phyloP scores from a whole-genome alignment of 768 basidiomycete genomes.

The Lanmaoa rubissima region DNA sequence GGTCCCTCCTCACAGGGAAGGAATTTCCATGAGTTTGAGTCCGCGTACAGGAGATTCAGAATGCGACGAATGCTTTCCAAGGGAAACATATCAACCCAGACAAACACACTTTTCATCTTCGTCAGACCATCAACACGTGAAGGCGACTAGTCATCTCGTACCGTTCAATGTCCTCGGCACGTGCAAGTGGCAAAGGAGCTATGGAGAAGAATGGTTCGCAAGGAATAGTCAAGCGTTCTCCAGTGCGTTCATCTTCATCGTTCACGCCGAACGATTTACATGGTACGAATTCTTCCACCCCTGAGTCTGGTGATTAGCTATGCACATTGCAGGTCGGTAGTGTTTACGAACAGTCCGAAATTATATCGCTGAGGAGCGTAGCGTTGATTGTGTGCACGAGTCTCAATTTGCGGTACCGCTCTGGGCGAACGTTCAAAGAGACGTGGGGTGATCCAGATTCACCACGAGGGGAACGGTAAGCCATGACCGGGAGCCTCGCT shows the following conservation, averaged over 20 bases:
- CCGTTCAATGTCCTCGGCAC: slow-evolving; percentile 44
- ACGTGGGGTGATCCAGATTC: slow-evolving; percentile 20
- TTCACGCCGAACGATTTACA: slow-evolving; percentile 32
- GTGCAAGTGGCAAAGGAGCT: slow-evolving; percentile 33
- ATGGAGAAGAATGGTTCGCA: slow-evolving; percentile 40
- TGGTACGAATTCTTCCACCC: slow-evolving; percentile 41
- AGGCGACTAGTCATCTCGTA: slow-evolving; percentile 21
- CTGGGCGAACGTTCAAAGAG: slow-evolving; percentile 41
- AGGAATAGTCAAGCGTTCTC: slow-evolving; percentile 44
- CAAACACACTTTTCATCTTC: slow-evolving; percentile 36
- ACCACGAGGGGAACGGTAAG: slow-evolving; percentile 34
- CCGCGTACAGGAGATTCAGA: slow-evolving; percentile 33
- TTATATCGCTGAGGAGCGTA: slow-evolving; percentile 30
- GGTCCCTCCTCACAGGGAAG: slow-evolving; percentile 20
- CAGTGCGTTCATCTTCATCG: slow-evolving; percentile 39
- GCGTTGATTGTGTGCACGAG: slow-evolving; percentile 39
- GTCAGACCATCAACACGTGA: neutral
- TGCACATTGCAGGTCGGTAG: neutral
- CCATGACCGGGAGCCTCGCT: slow-evolving; percentile 46
- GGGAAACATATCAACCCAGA: slow-evolving; percentile 52
- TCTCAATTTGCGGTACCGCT: slow-evolving; percentile 52
- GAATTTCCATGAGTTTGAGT: slow-evolving; percentile 32
- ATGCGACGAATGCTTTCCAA: slow-evolving; percentile 48
- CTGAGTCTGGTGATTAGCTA: slow-evolving; percentile 26
- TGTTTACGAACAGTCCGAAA: slow-evolving; percentile 39